Base-by-base conservation (phyloP, 352 stramenopile genomes). In the Globisporangium paddicum region DNA sequence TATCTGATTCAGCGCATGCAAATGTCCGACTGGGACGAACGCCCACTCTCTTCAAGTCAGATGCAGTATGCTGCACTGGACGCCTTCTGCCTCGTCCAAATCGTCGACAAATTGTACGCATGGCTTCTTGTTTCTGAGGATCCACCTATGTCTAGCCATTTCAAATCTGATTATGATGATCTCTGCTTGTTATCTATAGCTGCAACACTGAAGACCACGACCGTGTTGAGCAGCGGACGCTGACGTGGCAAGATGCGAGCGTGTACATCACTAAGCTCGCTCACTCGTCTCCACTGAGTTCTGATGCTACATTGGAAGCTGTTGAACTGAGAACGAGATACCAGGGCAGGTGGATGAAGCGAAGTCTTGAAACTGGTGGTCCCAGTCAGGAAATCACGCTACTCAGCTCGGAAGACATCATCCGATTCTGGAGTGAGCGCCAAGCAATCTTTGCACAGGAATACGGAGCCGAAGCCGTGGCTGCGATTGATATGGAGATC, bases 21-120 rank as follows among this genome's bases (percentile, higher is more conserved):
- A 70, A 68, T 89, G 34, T 89, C 79, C 0, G 84, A 89, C 42
- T 89, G 79, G 76, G 73, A 89, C 35, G 63, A 65, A 0, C 79
- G 82, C 16, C 82, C 82, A 3, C 63, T 91, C 14, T 81, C 77
- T 2, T 46, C 53, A 23, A 53, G 51, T 14, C 82, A 91, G 62
- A 52, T 73, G 18, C 58, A 76, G 3, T 91, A 91, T 45, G 79
- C 82, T 4, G 79, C 82, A 2, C 60, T 91, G 14, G 82, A 91
- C 51, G 82, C 82, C 0, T 78, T 69, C 42, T 87, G 75, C 25
- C 67, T 91, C 18, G 61, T 89, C 18, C 70, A 83, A 59, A 87
- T 89, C 30, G 67, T 68, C n/a, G 40, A 79, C 18, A 71, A 69
- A 28, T 75, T 87, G 73, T 86, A 66, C 63, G 75, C n/a, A n/a